Base-by-base conservation (phyloP, 257 asterid species). In the Przewalskia tangutica region DNA sequence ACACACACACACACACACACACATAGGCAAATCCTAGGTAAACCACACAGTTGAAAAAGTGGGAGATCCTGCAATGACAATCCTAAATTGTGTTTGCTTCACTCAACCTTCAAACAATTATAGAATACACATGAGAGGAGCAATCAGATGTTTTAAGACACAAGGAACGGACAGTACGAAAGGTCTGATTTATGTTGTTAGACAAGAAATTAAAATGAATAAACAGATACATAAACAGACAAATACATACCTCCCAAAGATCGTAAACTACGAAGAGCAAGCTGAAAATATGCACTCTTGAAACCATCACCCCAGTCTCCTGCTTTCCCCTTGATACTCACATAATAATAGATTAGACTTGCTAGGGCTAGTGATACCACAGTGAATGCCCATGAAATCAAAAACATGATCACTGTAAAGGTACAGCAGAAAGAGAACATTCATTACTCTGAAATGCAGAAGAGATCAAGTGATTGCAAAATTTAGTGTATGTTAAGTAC, bases 291-390 rank as follows among this genome's bases (percentile, higher is more conserved):
- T 78, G 99, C 99, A 87, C 99, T 96, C 91, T 96, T 96, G 87
- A 96, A 91, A 84, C 99, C 99, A 84, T 96, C 99, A 40, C 99
- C 99, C 99, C 99, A 94, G 82, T 96, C 98, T 62, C 99, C 99
- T 82, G 99, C 99, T 87, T 96, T 96, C 42, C 99, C 99, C 88
- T 94, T 96, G 88, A 96, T 62, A 89, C 99, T 89, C 86, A 96
- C 99, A 46, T 96, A 96, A 81, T 96, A 96, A 90, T 96, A 96
- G 84, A 96, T 96, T 83, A 96, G 97, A 81, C 89, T 90, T 59
- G 93, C 99, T 83, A 96, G 88, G 82, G 98, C 98, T 83, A 96
- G 88, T 38, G 99, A 86, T 77, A 96, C 97, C 92, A 96, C 97
- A 17, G 99, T 96, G 90, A 96, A 96, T 14, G 91, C 6, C 99